A percentile compares a stretch with the other conserved stretches of the same genome.
Evolutionary conservation across 192 early-diverging fungal genomes (phyloP).

Genomic region (Neocallimastix lanati): DNA sequence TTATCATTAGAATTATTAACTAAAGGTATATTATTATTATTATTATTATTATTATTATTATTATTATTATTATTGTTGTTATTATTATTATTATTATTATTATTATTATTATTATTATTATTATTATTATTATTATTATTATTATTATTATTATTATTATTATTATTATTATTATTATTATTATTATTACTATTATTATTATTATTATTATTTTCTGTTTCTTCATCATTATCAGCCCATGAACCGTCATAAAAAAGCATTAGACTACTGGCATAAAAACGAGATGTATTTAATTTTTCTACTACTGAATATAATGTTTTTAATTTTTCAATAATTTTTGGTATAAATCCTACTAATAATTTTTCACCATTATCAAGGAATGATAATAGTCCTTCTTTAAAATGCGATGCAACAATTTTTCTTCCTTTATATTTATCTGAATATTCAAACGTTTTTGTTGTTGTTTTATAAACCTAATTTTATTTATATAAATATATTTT

Average conservation of each 20-base stretch:
- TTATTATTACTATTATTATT: too few relatives aligned
- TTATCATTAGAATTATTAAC: not conserved
- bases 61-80: too few relatives aligned
- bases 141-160: too few relatives aligned
- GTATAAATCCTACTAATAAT: conserved; percentile 61
- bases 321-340: conserved; percentile 56
- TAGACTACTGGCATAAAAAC: conserved; percentile 81
- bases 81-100: too few relatives aligned
- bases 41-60: too few relatives aligned
- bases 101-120: too few relatives aligned
- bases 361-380: conserved; percentile 73
- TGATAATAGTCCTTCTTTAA: conserved; percentile 54
- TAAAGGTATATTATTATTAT: not conserved
- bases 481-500: too few relatives aligned
- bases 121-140: too few relatives aligned
- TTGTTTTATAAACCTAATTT: conserved; percentile 59
- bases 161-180: too few relatives aligned
- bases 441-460: conserved; percentile 56
- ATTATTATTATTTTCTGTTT: too few relatives aligned
- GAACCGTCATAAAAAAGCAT: conserved; percentile 84
- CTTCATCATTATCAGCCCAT: conserved; percentile 3
- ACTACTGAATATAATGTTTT: conserved; percentile 56
- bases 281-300: conserved; percentile 50
- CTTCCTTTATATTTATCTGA: conserved; percentile 95
- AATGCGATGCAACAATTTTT: conserved; percentile 54